Evolutionary conservation across 2,329 filamentous ascomycete genomes (phyloP).

Genomic region (Endocalyx cinctus): DNA sequence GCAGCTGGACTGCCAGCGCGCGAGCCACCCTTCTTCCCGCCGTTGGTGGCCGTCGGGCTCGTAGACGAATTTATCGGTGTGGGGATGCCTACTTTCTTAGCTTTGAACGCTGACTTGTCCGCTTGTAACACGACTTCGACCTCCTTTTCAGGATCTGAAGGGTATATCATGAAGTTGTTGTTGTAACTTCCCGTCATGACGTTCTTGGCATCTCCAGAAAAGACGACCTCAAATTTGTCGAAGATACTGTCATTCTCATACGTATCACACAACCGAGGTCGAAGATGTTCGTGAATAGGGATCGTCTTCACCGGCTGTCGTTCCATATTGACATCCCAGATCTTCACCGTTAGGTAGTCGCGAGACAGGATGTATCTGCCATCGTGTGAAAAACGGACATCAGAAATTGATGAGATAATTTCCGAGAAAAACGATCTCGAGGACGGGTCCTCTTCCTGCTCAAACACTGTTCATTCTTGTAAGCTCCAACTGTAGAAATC

Average conservation of each 20-base stretch:
- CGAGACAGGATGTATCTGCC: slow-evolving; percentile 95
- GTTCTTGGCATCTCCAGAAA: slow-evolving; percentile 96
- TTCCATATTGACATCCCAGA: slow-evolving; percentile 99
- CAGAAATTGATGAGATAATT: slow-evolving; percentile 98
- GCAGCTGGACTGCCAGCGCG: slow-evolving; percentile 83
- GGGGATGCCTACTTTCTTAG: slow-evolving; percentile 97
- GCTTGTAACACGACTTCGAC: slow-evolving; percentile 96
- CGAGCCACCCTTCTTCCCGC: slow-evolving; percentile 81
- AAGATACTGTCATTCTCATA: slow-evolving; percentile 99
- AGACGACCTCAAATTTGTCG: slow-evolving; percentile 99
- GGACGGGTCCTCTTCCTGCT: slow-evolving; percentile 96
- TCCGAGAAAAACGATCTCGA: slow-evolving; percentile 99
- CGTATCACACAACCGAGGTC: slow-evolving; percentile 91
- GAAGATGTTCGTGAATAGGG: slow-evolving; percentile 94
- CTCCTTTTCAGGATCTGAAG: slow-evolving; percentile 91
- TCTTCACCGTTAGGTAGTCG: slow-evolving; percentile 98
- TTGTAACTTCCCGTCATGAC: slow-evolving; percentile 99
- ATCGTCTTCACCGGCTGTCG: slow-evolving; percentile 96
- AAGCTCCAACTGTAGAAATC: slow-evolving; percentile 18
- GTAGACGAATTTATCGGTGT: slow-evolving; percentile 87
- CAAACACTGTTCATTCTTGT: slow-evolving; percentile 65
- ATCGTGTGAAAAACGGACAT: slow-evolving; percentile 95
- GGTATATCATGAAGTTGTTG: slow-evolving; percentile 99
- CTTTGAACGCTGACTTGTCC: slow-evolving; percentile 98
- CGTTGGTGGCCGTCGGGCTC: slow-evolving; percentile 65